Base-by-base conservation (phyloP, 2,329 filamentous ascomycete species). In the Penicillium sp. region DNA sequence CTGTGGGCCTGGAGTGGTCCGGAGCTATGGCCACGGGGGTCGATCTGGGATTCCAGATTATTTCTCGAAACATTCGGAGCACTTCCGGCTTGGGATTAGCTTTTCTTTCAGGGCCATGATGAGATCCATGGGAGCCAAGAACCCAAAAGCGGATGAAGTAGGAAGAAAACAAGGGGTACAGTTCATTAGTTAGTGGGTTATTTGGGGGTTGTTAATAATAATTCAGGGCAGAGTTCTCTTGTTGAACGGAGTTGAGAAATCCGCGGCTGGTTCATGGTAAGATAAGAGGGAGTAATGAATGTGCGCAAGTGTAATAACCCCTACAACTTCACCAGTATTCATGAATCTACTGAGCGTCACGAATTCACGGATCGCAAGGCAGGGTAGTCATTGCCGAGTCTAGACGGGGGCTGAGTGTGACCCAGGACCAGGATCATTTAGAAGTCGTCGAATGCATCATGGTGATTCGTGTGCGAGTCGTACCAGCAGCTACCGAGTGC, bases 1-100 rank as follows among this genome's bases (percentile, higher is more conserved):
- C 24, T 7, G 13, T 2, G 10, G 13, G n/a, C 4, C 44, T 59
- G 40, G 43, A 59, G 22, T 36, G 47, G 18, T 24, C 35, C 51
- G 16, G 58, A 68, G 56, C 58, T 60, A 56, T 64, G 62, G 59
- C 57, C 66, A 35, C 37, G 35, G 39, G 44, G 49, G 56, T n/a
- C 54, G 63, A 62, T 64, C 61, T 36, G 27, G 43, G 27, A 43
- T 55, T 59, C 57, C 49, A 59, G 51, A 60, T 47, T 35, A 22
- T n/a, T 62, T 64, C 63, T 50, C 64, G 61, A 62, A 64, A 31
- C 4, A 16, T 54, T 59, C 54, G 57, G 58, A 27, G 13, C 0
- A 19, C 40, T 54, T 37, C 22, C 54, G 39, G 44, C 2, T 46
- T 27, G 11, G 53, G 35, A 49, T 54, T 57, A 55, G 31, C 22